A percentile compares a stretch with the other conserved stretches of the same genome.
phyloP scores from a whole-genome alignment of 495 filamentous ascomycete species.

The Talaromyces wortmannii region DNA sequence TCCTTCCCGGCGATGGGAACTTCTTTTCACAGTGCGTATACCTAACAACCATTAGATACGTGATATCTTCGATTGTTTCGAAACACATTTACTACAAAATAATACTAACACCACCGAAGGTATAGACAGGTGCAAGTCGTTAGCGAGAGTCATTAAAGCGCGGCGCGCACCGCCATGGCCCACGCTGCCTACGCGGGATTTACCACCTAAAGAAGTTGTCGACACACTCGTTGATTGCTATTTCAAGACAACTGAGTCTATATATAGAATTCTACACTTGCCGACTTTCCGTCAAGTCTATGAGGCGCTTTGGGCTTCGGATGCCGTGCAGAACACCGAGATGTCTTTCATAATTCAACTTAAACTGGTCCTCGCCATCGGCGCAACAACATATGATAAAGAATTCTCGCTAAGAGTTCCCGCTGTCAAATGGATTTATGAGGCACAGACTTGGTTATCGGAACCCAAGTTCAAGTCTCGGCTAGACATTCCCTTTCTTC shows the following conservation, averaged over 20 bases:
- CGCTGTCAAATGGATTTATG: constrained; percentile 42
- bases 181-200: constrained; percentile 13
- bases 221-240: constrained; percentile 29
- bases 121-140: constrained; percentile 37
- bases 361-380: constrained; percentile 46
- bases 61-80: constrained; percentile 28
- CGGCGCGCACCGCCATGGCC: constrained; percentile 35
- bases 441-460: constrained; percentile 45
- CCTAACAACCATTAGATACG: constrained; percentile 24
- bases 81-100: constrained; percentile 30
- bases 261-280: constrained; percentile 29
- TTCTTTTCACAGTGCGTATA: neutral
- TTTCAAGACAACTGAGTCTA: constrained; percentile 32
- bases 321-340: constrained; percentile 5
- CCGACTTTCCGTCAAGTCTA: constrained; percentile 22
- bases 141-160: constrained; percentile 39
- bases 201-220: constrained; percentile 41
- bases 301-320: constrained; percentile 14
- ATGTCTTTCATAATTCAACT: constrained; percentile 32
- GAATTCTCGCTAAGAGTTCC: constrained; percentile 24
- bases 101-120: constrained; percentile 19
- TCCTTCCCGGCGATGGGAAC: neutral
- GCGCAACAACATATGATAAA: constrained; percentile 29
- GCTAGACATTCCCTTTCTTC: constrained; percentile 33
- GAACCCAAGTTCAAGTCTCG: constrained; percentile 42